phyloP scores from a whole-genome alignment of 2,329 filamentous ascomycete species.

The Calonectria honghensis region DNA sequence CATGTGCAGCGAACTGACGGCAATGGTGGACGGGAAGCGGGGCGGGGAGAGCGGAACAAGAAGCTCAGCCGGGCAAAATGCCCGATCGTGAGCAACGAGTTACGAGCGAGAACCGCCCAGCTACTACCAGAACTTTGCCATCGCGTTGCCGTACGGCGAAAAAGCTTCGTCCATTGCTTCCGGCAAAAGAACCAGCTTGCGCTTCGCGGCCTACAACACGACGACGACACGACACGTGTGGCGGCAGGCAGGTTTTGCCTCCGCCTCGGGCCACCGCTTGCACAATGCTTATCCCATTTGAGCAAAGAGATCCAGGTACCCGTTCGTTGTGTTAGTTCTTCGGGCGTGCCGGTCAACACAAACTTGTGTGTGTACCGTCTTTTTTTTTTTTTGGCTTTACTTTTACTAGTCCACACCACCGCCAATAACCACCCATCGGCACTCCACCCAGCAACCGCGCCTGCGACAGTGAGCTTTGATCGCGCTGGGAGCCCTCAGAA shows the following conservation, averaged over 20 bases:
- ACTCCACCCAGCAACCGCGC: constrained; percentile 22
- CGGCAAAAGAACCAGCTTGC: constrained; percentile 6
- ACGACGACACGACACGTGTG: constrained; percentile 8
- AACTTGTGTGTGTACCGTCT: constrained; percentile 24
- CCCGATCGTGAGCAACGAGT: constrained; percentile 16
- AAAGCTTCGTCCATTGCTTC: constrained; percentile 6
- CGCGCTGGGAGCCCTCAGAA: background rate
- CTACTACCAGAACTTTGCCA: constrained; percentile 16
- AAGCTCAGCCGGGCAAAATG: constrained; percentile 34
- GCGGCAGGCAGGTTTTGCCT: constrained; percentile 29
- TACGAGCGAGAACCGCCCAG: constrained; percentile 23
- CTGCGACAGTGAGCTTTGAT: constrained; percentile 21
- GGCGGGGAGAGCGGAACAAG: constrained; percentile 27
- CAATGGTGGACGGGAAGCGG: constrained; percentile 23
- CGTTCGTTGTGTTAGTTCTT: constrained; percentile 35
- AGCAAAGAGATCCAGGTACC: constrained; percentile 41
- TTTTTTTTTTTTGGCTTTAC: constrained; percentile 13
- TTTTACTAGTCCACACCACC: constrained; percentile 18
- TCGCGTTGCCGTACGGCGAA: constrained; percentile 10
- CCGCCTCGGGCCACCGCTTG: constrained; percentile 17
- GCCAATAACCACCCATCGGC: constrained; percentile 7
- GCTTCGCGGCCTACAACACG: background rate
- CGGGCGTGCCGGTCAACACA: constrained; percentile 28
- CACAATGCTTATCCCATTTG: constrained; percentile 22
- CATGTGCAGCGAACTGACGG: background rate